Conservation (phyloP, 163 green algal genomes). For the Chlorella variabilis region DNA sequence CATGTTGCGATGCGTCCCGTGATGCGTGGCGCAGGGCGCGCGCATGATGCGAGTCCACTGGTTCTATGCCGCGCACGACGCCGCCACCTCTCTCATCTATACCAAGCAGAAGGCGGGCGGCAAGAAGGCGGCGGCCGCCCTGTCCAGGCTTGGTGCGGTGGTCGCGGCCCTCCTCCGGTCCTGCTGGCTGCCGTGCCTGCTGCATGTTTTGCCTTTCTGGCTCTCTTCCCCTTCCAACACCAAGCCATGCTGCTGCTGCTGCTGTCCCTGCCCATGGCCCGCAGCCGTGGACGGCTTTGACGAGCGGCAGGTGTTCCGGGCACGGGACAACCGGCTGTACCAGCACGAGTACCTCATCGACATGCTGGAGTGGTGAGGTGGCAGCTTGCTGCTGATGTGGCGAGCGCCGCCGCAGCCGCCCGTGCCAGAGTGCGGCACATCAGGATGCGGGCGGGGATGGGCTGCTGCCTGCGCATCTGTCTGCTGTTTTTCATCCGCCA, state of each 20-base stretch:
- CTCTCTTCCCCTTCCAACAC: no score
- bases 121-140: neutral
- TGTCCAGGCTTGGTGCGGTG: neutral
- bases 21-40: neutral
- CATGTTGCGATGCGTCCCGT: no score
- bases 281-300: conserved; percentile 23
- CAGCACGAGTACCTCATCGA: neutral
- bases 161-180: no score
- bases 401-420: no score
- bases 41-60: conserved; percentile 25
- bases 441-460: no score
- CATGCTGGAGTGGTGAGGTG: neutral
- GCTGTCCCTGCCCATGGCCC: neutral
- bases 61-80: conserved; percentile 22
- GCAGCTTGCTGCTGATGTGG: neutral
- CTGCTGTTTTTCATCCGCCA: neutral
- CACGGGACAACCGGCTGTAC: neutral
- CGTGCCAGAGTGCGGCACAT: no score
- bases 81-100: conserved; percentile 3
- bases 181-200: neutral
- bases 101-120: neutral
- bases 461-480: neutral
- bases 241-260: no score
- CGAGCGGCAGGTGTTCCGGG: conserved; percentile 25
- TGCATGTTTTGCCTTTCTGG: neutral